Percentiles rank a stretch among this genome's conserved stretches.
Evolutionary conservation across 768 basidiomycete species (phyloP).

Genomic region (Termitomyces sp.): DNA sequence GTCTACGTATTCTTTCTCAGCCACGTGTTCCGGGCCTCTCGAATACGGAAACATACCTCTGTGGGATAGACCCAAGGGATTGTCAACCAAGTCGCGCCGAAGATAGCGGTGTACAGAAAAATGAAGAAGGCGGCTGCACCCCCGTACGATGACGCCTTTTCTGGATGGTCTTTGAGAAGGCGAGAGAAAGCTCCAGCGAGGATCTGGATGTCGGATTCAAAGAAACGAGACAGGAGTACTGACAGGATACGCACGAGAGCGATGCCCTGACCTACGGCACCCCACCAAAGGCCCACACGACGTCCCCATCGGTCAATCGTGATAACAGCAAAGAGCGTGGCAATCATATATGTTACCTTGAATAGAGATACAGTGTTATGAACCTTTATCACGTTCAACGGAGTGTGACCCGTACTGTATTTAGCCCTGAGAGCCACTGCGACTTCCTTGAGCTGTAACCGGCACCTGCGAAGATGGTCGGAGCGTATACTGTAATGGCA

Average conservation of each 20-base stretch:
- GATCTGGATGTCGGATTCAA: conserved; percentile 21
- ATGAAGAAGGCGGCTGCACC: conserved; percentile 44
- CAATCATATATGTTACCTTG: conserved; percentile 42
- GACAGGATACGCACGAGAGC: conserved; percentile 20
- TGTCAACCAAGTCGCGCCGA: conserved; percentile 47
- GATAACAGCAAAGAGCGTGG: conserved; percentile 38
- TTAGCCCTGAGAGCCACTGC: conserved; percentile 44
- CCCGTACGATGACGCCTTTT: conserved; percentile 37
- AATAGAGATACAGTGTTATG: background rate
- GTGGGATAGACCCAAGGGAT: conserved; percentile 39
- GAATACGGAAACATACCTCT: conserved; percentile 18
- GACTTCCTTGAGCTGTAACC: conserved; percentile 42
- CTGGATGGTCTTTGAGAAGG: conserved; percentile 39
- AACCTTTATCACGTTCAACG: background rate
- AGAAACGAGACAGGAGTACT: background rate
- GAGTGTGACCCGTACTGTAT: conserved; percentile 30
- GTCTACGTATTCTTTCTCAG: conserved; percentile 24
- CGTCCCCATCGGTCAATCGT: conserved; percentile 45
- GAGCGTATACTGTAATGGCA: conserved; percentile 45
- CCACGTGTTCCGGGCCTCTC: conserved; percentile 1
- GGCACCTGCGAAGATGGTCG: conserved; percentile 42
- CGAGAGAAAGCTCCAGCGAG: conserved; percentile 42
- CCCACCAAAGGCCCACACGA: conserved; percentile 45
- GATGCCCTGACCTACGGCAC: conserved; percentile 40
- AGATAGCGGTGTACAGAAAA: conserved; percentile 41